Conservation (phyloP, 306 rosid species). For the Sechiopsis laciniata region DNA sequence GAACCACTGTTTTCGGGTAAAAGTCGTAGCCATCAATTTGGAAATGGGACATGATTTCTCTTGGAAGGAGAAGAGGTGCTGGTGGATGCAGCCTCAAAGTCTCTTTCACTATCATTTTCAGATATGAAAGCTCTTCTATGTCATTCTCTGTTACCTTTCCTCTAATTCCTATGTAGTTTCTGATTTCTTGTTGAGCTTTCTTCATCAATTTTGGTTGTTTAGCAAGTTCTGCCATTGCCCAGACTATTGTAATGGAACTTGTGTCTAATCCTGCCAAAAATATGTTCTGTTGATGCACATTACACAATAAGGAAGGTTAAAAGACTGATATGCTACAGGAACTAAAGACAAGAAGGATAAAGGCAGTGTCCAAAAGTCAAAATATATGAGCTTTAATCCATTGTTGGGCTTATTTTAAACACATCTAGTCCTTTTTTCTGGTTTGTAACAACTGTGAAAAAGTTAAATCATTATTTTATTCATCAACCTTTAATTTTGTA, state of each 20-base stretch:
- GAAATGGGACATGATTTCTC: constrained; percentile 32
- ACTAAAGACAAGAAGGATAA: not conserved
- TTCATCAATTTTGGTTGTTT: constrained; percentile 32
- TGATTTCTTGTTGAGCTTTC: constrained; percentile 39
- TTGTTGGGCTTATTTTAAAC: no score
- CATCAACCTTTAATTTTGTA: no score
- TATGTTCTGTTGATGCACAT: constrained; percentile 24
- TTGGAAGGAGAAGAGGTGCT: constrained; percentile 41
- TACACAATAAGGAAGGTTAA: not conserved
- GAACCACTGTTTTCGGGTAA: constrained; percentile 25
- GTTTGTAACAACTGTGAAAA: no score
- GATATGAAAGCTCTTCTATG: constrained; percentile 26
- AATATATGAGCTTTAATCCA: no score
- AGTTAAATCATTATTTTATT: no score
- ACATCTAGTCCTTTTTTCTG: no score
- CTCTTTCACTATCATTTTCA: constrained; percentile 45
- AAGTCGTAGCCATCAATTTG: constrained; percentile 33
- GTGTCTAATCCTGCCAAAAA: constrained; percentile 30
- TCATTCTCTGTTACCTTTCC: constrained; percentile 29
- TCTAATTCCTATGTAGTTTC: constrained; percentile 22
- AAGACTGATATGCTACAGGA: not conserved
- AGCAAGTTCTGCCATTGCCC: constrained; percentile 37
- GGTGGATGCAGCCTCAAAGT: constrained; percentile 45
- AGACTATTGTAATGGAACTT: constrained; percentile 28
- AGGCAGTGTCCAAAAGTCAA: no score